Base-by-base conservation (phyloP, 371 early-diverging fungal species). In the Actinomortierella wolfii region DNA sequence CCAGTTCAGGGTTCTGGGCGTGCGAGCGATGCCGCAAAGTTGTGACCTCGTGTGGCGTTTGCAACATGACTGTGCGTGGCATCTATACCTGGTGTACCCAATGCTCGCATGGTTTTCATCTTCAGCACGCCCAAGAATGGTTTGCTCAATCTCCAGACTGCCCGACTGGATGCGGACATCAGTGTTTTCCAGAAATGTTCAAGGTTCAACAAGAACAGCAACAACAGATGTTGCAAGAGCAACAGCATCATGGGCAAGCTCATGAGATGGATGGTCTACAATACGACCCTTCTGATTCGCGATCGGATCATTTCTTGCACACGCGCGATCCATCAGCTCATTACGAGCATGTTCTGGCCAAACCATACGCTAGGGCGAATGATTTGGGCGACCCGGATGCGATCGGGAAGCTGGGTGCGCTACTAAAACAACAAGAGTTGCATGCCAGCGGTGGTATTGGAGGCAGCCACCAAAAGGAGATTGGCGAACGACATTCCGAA, bases 61-160 rank as follows among this genome's bases (percentile, higher is more conserved):
- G 94, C 53, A 86, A 86, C 68, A 82, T 83, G 78, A 86, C 86
- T 5, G 89, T 86, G 0, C 74, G 81, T 29, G 87, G 89, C 2
- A 69, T 86, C 24, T 89, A 86, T 73, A 83, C 81, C 1, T 89
- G 89, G 89, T 89, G 89, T 58, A 85, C 86, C 60, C 85, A 86
- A 0, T 94, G 94, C 64, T 85, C 87, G 23, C 94, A 94, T 71
- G 94, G 94, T 1, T 93, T 93, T 8, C 92, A 92, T 76, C 63
- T 88, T 24, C 76, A 74, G 41, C 91, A 90, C 68, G 82, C 92
- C 68, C 69, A 81, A 54, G 86, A 81, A 20, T 92, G 93, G 94
- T 94, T 94, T 76, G 57, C 74, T 9, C 75, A 73, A 28, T 82
- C 80, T 26, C 76, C 74, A 14, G 78, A 84, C 51, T 93, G 93